Base-by-base conservation (phyloP, 148 eudicot species). In the Spergularia bocconei region DNA sequence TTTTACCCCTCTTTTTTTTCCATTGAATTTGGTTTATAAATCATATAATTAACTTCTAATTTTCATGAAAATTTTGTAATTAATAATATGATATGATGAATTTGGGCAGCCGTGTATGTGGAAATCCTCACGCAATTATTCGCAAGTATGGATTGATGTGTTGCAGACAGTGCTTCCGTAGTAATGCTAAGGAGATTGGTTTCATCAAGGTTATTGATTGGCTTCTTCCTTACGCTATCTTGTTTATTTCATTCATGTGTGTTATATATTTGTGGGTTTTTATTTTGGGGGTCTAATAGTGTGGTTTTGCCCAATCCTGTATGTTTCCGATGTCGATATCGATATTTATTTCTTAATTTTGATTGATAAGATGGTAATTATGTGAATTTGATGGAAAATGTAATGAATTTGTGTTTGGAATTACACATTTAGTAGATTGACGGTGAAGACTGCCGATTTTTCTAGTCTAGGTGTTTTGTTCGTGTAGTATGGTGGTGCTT, bases 111-210 rank as follows among this genome's bases (percentile, higher is more conserved):
- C 89, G 86, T 19, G 86, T 86, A 11, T 84, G 86, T 57, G 89
- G 89, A 9, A 86, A 86, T 51, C 81, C 89, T 11, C 89, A 84
- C 50, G 89, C 83, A 12, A 65, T 86, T 55, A 84, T 86, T 55
- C 80, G 89, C 41, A 86, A 86, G 86, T 84, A 86, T 62, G 86
- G 82, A 48, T 82, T 86, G 50, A 86, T 81, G 84, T 84, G 87
- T 51, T 86, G 89, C 83, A 81, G 89, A 64, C 89, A 86, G 70
- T 86, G 87, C 76, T 86, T 86, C 76, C 88, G 82, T 68, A 86
- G 88, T 78, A 86, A 86, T 70, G 88, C 88, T 63, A 86, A 86
- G 82, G 86, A 86, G 60, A 86, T 86, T 69, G 88, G 88, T 51
- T 84, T 84, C 85, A 80, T 84, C 77, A 86, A 86, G 89, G 89